Base-by-base conservation (phyloP, 2,329 filamentous ascomycete genomes). In the Trichoderma cornu-damae region DNA sequence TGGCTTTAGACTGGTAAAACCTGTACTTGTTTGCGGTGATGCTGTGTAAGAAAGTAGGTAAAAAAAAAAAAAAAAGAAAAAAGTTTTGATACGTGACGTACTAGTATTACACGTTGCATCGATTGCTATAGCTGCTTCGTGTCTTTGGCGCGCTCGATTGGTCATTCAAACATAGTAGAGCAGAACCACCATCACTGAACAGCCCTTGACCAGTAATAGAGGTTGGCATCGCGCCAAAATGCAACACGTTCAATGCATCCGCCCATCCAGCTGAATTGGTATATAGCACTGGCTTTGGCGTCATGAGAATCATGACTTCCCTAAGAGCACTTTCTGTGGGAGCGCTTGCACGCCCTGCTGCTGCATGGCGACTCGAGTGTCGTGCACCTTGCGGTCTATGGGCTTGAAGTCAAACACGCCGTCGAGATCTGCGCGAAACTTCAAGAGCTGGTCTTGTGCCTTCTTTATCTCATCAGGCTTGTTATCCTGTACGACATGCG, bases 401-500 rank as follows among this genome's bases (percentile, higher is more conserved):
- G 70, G 64, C 57, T 73, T 72, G 62, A 84, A 81, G 34, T 79
- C 75, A 60, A 84, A 80, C 0, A 78, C 75, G 0, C 79, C 78
- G 2, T 76, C 73, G 6, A 84, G 71, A 51, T 81, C 76, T 11
- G 68, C 70, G 32, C 75, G 72, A 1, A 79, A 69, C 1, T 68
- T 71, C 16, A 77, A 61, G 4, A 87, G 69, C 60, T 77, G 73
- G n/a, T 80, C 79, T 38, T 79, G 76, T 0, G 75, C 81, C 62
- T 81, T 78, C 43, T 78, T 73, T 28, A 85, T 75, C 64, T 82
- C 80, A 35, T 83, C 80, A 0, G 81, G 82, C 51, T 80, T 78
- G 61, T 76, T 80, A 53, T 83, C 81, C 58, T 84, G 80, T 6
- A 77, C 62, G 2, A 84, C 80, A 50, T 81, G 74, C 2, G 76